Base-by-base conservation (phyloP, 2,329 filamentous ascomycete genomes). In the Colletotrichum graminicola region DNA sequence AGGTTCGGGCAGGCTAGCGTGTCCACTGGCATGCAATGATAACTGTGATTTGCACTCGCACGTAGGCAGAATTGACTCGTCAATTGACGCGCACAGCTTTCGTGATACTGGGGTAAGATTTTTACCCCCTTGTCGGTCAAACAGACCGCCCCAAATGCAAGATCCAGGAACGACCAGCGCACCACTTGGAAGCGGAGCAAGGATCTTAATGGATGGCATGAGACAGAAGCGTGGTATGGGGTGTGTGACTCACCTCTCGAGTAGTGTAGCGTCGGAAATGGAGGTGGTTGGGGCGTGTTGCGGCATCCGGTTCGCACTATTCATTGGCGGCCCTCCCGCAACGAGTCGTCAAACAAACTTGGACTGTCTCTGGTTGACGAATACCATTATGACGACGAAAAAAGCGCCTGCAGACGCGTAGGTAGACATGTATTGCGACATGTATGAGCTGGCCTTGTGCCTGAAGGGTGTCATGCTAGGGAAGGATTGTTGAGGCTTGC, bases 201-300 rank as follows among this genome's bases (percentile, higher is more conserved):
- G 73, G 73, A 72, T 74, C 56, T 66, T 54, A 72, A 73, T 74
- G 73, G 62, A 72, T 74, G 72, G 59, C 55, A 66, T 62, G 67
- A 72, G 71, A 73, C 62, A 34, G 41, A 23, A 59, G 62, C 29
- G 59, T 65, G 70, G 74, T 79, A 72, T 71, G 78, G 63, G 51
- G 36, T 18, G 62, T 72, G 70, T 72, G 70, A 72, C 61, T 72
- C 70, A 72, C 26, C 62, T 52, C 51, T 57, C 56, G 61, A 71
- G 61, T 71, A 66, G 52, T 56, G 66, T 65, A 71, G 66, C 60
- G 57, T 62, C 47, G 49, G 43, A 71, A 71, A 66, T 66, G 49
- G 70, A 71, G 67, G 70, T 57, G 66, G 70, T 62, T 72, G 70
- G 70, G 47, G 57, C 60, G 57, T 71, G 56, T 72, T 62, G 67